Evolutionary conservation across 495 filamentous ascomycete species (phyloP).

Genomic region (Lophiotrema nucula): DNA sequence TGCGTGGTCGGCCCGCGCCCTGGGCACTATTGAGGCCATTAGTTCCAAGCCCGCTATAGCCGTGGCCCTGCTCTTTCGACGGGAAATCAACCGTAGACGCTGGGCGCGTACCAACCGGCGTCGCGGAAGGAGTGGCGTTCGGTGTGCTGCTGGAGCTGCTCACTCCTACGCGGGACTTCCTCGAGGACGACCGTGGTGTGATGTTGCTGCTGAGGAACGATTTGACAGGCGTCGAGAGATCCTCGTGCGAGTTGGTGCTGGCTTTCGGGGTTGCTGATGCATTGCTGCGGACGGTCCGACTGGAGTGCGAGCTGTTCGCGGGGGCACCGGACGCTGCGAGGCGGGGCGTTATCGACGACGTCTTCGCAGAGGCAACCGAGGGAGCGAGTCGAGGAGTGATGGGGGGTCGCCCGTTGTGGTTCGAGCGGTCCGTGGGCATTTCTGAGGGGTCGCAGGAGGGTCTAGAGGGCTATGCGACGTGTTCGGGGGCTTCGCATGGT

Average conservation of each 20-base stretch:
- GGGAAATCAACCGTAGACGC: conserved; percentile 17
- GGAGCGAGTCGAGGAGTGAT: conserved; percentile 26
- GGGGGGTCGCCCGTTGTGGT: conserved; percentile 34
- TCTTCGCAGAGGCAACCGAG: conserved; percentile 6
- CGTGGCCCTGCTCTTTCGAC: conserved; percentile 16
- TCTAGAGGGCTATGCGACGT: conserved; percentile 8
- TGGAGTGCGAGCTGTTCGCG: conserved; percentile 18
- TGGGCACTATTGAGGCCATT: conserved; percentile 10
- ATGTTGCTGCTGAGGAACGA: conserved; percentile 40
- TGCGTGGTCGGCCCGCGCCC: conserved; percentile 20
- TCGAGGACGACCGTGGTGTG: conserved; percentile 43
- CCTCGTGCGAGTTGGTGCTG: conserved; percentile 28
- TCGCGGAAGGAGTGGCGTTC: conserved; percentile 32
- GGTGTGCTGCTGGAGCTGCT: conserved; percentile 38
- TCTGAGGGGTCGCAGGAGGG: neutral
- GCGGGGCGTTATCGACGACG: conserved; percentile 40
- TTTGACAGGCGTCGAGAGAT: conserved; percentile 37
- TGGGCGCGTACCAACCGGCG: conserved; percentile 18
- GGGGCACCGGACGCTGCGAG: conserved; percentile 35
- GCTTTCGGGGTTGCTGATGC: conserved; percentile 19
- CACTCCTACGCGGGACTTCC: conserved; percentile 39
- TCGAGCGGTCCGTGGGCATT: conserved; percentile 33
- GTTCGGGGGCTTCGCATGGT: conserved; percentile 8
- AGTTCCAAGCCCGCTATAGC: conserved; percentile 21
- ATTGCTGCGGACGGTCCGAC: conserved; percentile 26